phyloP scores from a whole-genome alignment of 306 rosid genomes.

The Alnus rubra region DNA sequence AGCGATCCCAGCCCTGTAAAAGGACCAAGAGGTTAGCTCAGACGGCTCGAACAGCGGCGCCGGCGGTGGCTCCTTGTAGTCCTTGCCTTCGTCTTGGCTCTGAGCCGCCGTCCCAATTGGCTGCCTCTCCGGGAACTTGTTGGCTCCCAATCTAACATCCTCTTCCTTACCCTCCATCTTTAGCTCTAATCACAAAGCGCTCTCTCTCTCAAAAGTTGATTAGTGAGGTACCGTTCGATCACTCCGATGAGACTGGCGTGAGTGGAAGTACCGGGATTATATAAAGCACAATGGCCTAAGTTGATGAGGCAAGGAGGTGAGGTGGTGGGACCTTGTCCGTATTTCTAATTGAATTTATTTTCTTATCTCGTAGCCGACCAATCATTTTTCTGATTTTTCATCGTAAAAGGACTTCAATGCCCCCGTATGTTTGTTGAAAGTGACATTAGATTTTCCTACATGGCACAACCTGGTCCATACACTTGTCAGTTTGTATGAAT shows the following conservation, averaged over 20 bases:
- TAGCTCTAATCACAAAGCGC: not conserved
- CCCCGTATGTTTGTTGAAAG: not conserved
- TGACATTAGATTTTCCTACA: not conserved
- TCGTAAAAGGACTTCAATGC: not conserved
- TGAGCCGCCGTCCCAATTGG: conserved; percentile 71
- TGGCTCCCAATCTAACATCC: conserved; percentile 82
- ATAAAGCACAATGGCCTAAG: not conserved
- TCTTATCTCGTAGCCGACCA: conserved; percentile 34
- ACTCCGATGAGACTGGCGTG: not conserved
- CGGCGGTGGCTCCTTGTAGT: conserved; percentile 70
- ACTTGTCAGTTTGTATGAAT: not conserved
- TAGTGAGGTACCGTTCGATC: not conserved
- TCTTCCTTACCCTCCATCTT: conserved; percentile 84
- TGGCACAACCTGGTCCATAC: conserved; percentile 28
- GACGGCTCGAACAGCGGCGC: conserved; percentile 73
- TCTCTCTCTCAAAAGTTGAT: not conserved
- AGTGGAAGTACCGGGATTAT: conserved; percentile 5
- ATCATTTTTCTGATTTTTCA: conserved; percentile 7
- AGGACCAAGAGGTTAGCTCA: conserved; percentile 83
- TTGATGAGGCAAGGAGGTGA: conserved; percentile 1
- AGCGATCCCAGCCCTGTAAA: conserved; percentile 58
- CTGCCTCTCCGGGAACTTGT: conserved; percentile 89
- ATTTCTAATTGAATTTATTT: not conserved
- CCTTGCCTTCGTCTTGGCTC: conserved; percentile 64
- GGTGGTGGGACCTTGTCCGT: conserved; percentile 34